Conservation (phyloP, 768 basidiomycete genomes). For the Phaeolepiota aurea region DNA sequence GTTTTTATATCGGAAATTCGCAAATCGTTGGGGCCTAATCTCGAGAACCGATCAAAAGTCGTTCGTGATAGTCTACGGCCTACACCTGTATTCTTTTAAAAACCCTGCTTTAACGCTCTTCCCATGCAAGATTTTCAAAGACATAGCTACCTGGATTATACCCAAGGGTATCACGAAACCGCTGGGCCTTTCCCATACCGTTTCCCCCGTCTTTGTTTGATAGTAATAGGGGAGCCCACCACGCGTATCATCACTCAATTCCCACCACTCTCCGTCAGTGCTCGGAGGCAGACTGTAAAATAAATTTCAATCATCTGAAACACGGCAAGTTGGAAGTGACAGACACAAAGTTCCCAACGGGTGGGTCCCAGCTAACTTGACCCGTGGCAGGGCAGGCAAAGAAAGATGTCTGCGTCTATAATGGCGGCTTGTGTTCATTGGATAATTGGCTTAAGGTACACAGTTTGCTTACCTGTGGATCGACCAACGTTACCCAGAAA, state of each 20-base stretch:
- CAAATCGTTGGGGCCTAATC: constrained; percentile 17
- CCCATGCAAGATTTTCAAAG: constrained; percentile 11
- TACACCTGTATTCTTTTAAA: constrained; percentile 56
- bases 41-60: constrained; percentile 34
- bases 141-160: constrained; percentile 85
- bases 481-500: constrained; percentile 91
- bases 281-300: constrained; percentile 66
- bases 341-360: constrained; percentile 82
- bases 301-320: constrained; percentile 10
- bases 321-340: constrained; percentile 14
- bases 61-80: constrained; percentile 62
- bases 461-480: constrained; percentile 83
- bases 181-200: constrained; percentile 86
- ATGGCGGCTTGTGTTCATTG: constrained; percentile 4
- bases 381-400: constrained; percentile 92
- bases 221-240: constrained; percentile 89
- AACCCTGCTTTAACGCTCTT: constrained; percentile 2
- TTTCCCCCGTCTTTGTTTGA: constrained; percentile 86
- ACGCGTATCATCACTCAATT: constrained; percentile 76
- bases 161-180: constrained; percentile 90
- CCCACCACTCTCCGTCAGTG: constrained; percentile 93
- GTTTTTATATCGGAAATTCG: neutral
- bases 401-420: constrained; percentile 58
- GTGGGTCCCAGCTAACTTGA: constrained; percentile 90
- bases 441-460: too few relatives aligned